Conservation (phyloP, 2,329 filamentous ascomycete species). For the Penicillium sumatraense region DNA sequence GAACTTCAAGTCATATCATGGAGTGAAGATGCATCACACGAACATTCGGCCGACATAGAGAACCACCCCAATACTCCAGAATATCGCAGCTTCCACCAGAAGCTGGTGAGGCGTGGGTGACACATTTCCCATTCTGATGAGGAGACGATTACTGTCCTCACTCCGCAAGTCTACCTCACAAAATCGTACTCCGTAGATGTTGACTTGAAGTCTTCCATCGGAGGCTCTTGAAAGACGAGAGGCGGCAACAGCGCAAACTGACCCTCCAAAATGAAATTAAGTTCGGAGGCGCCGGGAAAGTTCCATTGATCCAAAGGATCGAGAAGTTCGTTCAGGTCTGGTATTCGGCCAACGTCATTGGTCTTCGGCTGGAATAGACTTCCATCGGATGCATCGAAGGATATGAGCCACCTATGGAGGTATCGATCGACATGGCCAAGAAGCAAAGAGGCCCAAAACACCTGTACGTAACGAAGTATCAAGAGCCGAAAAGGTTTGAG, state of each 20-base stretch:
- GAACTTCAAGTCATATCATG: not conserved
- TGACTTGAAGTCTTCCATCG: not conserved
- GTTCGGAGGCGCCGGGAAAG: not conserved
- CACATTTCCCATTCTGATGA: constrained; percentile 31
- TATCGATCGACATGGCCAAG: not conserved
- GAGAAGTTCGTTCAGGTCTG: not conserved
- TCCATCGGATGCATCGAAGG: not conserved
- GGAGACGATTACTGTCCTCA: not conserved
- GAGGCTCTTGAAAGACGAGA: not conserved
- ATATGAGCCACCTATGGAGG: not conserved
- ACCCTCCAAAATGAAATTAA: not conserved
- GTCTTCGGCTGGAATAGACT: not conserved
- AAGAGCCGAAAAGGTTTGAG: not conserved
- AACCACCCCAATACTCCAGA: constrained; percentile 36
- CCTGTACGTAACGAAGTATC: not conserved
- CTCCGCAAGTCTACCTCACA: not conserved
- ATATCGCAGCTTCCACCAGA: constrained; percentile 33
- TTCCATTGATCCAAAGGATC: not conserved
- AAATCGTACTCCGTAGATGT: not conserved
- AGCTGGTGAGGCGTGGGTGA: constrained; percentile 37
- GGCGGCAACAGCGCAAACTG: not conserved
- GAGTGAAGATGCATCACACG: constrained; percentile 4
- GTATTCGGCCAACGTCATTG: not conserved
- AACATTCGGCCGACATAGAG: constrained; percentile 36
- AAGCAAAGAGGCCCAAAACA: not conserved